These are phyloP conservation scores for Rubroboletus pulcherrimus DNA, from an alignment of 768 basidiomycete species.

Conservation along the genomic window DNA sequence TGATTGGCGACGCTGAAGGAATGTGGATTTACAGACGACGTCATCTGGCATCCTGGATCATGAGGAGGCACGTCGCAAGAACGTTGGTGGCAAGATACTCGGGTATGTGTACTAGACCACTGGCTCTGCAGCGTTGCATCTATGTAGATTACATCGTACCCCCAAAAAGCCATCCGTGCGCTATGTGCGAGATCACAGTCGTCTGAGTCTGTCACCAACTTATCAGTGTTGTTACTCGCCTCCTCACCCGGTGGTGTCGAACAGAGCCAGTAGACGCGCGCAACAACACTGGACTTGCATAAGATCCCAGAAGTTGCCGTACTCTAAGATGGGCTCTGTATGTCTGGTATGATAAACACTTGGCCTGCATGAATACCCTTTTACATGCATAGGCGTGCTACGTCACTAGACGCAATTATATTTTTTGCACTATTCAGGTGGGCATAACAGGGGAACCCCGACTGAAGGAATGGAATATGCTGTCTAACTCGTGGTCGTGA, in stretches of 20 bases:
- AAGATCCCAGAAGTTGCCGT: no score
- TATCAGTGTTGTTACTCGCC: not conserved
- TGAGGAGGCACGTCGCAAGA: conserved; percentile 97
- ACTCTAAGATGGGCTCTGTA: no score
- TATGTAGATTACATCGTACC: conserved; percentile 23
- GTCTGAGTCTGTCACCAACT: not conserved
- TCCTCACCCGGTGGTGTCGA: not conserved
- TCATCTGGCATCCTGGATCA: conserved; percentile 98
- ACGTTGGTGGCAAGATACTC: conserved; percentile 92
- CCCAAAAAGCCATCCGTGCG: conserved; percentile 8
- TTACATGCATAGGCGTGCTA: no score
- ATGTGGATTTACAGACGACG: conserved; percentile 61
- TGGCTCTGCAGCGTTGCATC: conserved; percentile 1
- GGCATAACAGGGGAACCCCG: not conserved
- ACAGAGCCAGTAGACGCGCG: no score
- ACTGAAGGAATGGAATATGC: not conserved
- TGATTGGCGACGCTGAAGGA: not conserved
- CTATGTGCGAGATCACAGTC: not conserved
- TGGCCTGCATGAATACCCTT: no score
- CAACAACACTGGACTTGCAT: no score
- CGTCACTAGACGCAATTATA: no score
- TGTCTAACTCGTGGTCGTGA: not conserved
- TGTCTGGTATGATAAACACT: no score
- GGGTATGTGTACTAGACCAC: conserved; percentile 81
- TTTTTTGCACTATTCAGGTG: not conserved